A percentile compares a stretch with the other conserved stretches of the same genome.
phyloP scores from a whole-genome alignment of 768 basidiomycete genomes.

The Russula foetens region DNA sequence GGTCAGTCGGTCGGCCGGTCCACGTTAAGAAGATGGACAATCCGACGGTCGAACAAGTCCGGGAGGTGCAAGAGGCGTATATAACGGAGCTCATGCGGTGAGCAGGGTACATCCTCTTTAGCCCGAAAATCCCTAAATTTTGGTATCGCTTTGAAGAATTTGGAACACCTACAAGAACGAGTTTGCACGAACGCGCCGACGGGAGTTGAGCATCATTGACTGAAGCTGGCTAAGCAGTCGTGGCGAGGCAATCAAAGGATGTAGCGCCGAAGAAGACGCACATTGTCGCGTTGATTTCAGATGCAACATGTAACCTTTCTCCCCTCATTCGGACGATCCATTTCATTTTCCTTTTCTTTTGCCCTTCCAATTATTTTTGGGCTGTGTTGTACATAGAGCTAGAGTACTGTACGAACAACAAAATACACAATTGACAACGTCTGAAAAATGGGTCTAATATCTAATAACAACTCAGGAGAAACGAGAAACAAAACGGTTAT shows the following conservation, averaged over 20 bases:
- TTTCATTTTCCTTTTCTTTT: background rate
- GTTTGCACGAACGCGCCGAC: conserved; percentile 75
- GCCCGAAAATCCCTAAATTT: background rate
- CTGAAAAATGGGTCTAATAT: too few species aligned
- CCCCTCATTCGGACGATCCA: background rate
- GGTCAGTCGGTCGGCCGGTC: conserved; percentile 81
- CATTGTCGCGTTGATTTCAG: background rate
- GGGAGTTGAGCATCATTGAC: conserved; percentile 73
- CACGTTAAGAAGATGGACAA: conserved; percentile 67
- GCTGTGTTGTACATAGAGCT: conserved; percentile 6
- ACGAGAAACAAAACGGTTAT: too few species aligned
- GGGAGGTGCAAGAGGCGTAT: conserved; percentile 72
- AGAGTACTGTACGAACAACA: conserved; percentile 15
- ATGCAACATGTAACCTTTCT: background rate
- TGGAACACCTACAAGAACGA: conserved; percentile 96
- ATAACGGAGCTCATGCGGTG: conserved; percentile 89
- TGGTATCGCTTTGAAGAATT: conserved; percentile 45
- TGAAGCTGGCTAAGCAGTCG: conserved; percentile 22
- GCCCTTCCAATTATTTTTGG: background rate
- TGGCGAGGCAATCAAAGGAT: too few species aligned
- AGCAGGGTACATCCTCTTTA: conserved; percentile 23
- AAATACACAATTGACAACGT: background rate
- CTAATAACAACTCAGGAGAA: too few species aligned
- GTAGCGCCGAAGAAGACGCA: too few species aligned
- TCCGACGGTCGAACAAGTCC: conserved; percentile 76